Evolutionary conservation across 139 green algal species (phyloP).

Genomic region (Asterochloris erici): DNA sequence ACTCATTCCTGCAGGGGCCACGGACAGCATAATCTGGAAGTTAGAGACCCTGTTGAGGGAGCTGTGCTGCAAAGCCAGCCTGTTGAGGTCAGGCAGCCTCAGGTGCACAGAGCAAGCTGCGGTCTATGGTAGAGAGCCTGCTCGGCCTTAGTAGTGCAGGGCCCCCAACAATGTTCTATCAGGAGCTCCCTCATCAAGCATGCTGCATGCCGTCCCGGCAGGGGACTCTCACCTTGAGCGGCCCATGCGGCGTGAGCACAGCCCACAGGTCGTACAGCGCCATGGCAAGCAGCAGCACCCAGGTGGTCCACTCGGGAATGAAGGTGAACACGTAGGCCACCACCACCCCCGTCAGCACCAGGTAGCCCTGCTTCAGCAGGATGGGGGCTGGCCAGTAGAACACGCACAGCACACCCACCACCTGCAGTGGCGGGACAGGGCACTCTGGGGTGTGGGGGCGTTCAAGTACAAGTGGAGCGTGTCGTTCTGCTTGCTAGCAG

Average conservation of each 20-base stretch:
- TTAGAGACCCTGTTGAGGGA: neutral
- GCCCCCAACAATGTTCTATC: no score
- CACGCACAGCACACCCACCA: constrained; percentile 75
- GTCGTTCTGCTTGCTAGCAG: no score
- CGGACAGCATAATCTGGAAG: no score
- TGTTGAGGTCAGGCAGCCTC: no score
- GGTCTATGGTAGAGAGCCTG: no score
- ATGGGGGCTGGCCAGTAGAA: constrained; percentile 89
- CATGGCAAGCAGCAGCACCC: constrained; percentile 91
- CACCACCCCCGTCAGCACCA: constrained; percentile 79
- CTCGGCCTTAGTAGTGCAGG: neutral
- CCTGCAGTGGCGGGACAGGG: constrained; percentile 28
- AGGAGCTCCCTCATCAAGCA: neutral
- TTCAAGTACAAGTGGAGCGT: no score
- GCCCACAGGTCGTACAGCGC: constrained; percentile 93
- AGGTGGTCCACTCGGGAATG: constrained; percentile 96
- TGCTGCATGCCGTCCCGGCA: neutral
- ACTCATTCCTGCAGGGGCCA: no score
- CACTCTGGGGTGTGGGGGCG: no score
- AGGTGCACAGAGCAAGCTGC: no score
- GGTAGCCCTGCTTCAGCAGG: constrained; percentile 83
- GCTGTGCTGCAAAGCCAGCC: neutral
- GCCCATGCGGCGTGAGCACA: constrained; percentile 86
- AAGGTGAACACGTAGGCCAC: constrained; percentile 94
- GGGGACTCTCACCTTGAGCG: constrained; percentile 36